Base-by-base conservation (phyloP, 352 stramenopile genomes). In the Phytophthora boehmeriae region DNA sequence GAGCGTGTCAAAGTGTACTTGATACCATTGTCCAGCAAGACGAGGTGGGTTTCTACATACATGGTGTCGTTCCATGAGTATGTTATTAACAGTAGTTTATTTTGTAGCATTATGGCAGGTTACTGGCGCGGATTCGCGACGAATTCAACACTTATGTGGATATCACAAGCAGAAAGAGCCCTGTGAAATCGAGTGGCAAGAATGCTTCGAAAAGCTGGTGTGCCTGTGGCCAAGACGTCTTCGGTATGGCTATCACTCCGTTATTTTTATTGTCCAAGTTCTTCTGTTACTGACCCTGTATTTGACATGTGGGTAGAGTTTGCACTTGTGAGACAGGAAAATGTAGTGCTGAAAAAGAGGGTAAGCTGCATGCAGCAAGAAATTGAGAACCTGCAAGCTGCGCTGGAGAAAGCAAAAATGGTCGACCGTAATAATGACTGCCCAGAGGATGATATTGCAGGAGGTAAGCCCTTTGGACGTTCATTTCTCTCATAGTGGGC, bases 81-180 rank as follows among this genome's bases (percentile, higher is more conserved):
- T 1, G 19, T 20, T 28, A 17, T 27, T 13, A 38, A 13, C 32
- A 13, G 14, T 14, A 2, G 41, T 48, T 57, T 44, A 0, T 20
- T 13, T n/a, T 53, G 19, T 25, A 92, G 80, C 68, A 65, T 28
- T 90, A 85, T 20, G 75, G 80, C 11, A 66, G 73, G 1, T 54
- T 90, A 28, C 53, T 92, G 19, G 59, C 67, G 4, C 76, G 63
- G 28, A 88, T 92, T 44, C 78, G 83, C 11, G 80, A 88, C 55
- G 79, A 90, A 54, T 81, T 89, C 58, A 75, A 68, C 48, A 70
- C 53, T 2, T 88, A 85, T 45, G 47, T 90, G n/a, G 54, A 80
- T 8, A 53, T 55, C 14, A 58, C 66, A 16, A 62, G 22, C 42
- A 66, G 38, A 54, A 71, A 59, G 46, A 76, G 44, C 38, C 65